These are phyloP conservation scores for Calonectria pseudoreteaudii DNA, from an alignment of 2,329 filamentous ascomycete genomes.

Conservation along the genomic window DNA sequence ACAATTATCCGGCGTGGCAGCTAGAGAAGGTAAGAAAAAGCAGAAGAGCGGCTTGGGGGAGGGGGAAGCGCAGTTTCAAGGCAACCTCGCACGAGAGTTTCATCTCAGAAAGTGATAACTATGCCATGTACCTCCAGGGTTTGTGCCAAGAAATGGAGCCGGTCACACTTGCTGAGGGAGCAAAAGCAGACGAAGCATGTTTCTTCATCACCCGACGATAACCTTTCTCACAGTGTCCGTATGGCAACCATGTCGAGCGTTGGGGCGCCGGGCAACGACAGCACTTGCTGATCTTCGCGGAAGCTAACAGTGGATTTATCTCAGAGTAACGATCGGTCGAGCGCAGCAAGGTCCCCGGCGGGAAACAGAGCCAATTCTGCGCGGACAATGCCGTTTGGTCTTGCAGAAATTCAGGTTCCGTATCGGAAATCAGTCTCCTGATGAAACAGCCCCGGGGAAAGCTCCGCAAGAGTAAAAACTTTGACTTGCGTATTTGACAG, in stretches of 20 bases:
- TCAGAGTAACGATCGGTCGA: constrained; percentile 96
- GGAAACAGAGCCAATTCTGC: constrained; percentile 88
- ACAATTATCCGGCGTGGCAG: constrained; percentile 74
- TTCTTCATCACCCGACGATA: constrained; percentile 90
- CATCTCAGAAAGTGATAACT: constrained; percentile 95
- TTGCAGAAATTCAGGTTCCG: constrained; percentile 67
- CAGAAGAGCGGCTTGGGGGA: constrained; percentile 85
- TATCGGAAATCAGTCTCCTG: neutral
- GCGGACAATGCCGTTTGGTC: constrained; percentile 85
- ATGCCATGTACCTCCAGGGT: constrained; percentile 96
- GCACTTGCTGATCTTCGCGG: constrained; percentile 26
- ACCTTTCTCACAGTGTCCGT: constrained; percentile 85
- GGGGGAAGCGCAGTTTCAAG: constrained; percentile 82
- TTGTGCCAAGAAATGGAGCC: constrained; percentile 83
- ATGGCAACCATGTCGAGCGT: constrained; percentile 95
- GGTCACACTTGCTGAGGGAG: constrained; percentile 88
- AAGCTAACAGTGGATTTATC: constrained; percentile 67
- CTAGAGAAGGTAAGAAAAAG: constrained; percentile 74
- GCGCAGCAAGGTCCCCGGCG: constrained; percentile 96
- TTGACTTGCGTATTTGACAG: neutral
- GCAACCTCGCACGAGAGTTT: constrained; percentile 83
- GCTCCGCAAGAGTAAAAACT: neutral
- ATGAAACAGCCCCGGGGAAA: neutral
- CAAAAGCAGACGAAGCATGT: constrained; percentile 98
- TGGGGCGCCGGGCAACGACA: constrained; percentile 76